These are phyloP conservation scores for Rhizophagus sp. DNA, from an alignment of 192 early-diverging fungal species.

Conservation along the genomic window DNA sequence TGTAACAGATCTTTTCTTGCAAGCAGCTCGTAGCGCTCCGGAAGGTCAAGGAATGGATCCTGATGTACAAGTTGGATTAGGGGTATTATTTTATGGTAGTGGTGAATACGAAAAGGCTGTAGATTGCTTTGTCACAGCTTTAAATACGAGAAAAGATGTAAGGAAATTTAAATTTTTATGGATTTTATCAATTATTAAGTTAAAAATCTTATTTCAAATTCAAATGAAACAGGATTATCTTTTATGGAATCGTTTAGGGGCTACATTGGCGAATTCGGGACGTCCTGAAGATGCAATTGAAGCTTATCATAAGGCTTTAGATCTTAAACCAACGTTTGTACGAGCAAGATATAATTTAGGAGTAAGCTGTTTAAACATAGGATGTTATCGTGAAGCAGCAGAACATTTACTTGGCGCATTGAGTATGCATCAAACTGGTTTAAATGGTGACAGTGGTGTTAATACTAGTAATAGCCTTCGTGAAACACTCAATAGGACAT, in stretches of 20 bases:
- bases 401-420: conserved; percentile 91
- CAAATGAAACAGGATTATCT: conserved; percentile 69
- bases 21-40: conserved; percentile 69
- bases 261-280: conserved; percentile 90
- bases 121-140: conserved; percentile 94
- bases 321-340: conserved; percentile 92
- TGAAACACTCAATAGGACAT: conserved; percentile 62
- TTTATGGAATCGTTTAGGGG: conserved; percentile 96
- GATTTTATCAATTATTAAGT: too few species aligned
- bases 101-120: conserved; percentile 93
- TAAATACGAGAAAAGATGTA: conserved; percentile 62
- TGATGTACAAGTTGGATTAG: conserved; percentile 93
- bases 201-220: too few species aligned
- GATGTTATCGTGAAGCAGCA: conserved; percentile 87
- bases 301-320: conserved; percentile 92
- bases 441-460: conserved; percentile 41
- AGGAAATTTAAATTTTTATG: not conserved
- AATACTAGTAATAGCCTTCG: conserved; percentile 67
- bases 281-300: conserved; percentile 80
- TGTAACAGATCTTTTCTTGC: conserved; percentile 79
- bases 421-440: conserved; percentile 67
- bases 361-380: conserved; percentile 92
- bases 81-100: conserved; percentile 92
- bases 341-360: conserved; percentile 98
- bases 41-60: conserved; percentile 69